Percentiles rank a stretch among this genome's conserved stretches.
phyloP scores from a whole-genome alignment of 2,329 filamentous ascomycete genomes.

The Aspergillus fructus region DNA sequence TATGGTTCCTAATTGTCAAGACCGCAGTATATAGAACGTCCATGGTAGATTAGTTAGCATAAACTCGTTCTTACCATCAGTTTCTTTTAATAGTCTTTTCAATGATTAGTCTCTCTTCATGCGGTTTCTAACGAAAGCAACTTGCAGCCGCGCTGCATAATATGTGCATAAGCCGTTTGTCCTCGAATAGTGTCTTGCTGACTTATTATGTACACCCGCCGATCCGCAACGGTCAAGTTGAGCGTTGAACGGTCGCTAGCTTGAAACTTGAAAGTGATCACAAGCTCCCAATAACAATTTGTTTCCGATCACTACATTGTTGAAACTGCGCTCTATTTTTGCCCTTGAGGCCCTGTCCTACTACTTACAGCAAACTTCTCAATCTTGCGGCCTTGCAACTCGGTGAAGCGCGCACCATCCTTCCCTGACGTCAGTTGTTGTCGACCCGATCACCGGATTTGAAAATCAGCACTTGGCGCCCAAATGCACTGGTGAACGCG shows the following conservation, averaged over 20 bases:
- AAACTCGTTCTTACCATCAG: not conserved
- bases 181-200: conserved; percentile 3
- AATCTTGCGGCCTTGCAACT: not conserved
- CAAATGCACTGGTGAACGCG: conserved; percentile 18
- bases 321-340: not conserved
- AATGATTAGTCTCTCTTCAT: not conserved
- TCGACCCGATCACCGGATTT: conserved; percentile 10
- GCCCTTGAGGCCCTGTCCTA: not conserved
- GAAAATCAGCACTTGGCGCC: conserved; percentile 3
- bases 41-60: not conserved
- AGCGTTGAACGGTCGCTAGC: conserved; percentile 2
- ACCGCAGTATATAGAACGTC: not conserved
- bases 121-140: not conserved
- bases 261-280: not conserved
- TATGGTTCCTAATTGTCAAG: not conserved
- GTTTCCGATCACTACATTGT: not conserved
- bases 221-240: conserved; percentile 7
- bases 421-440: conserved; percentile 29
- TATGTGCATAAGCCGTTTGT: not conserved
- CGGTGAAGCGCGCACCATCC: conserved; percentile 4
- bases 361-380: not conserved
- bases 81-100: not conserved
- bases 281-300: not conserved
- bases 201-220: conserved; percentile 17
- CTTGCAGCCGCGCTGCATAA: not conserved